These are phyloP conservation scores for Xylariomycetidae sp. DNA, from an alignment of 2,329 filamentous ascomycete genomes.

Conservation along the genomic window DNA sequence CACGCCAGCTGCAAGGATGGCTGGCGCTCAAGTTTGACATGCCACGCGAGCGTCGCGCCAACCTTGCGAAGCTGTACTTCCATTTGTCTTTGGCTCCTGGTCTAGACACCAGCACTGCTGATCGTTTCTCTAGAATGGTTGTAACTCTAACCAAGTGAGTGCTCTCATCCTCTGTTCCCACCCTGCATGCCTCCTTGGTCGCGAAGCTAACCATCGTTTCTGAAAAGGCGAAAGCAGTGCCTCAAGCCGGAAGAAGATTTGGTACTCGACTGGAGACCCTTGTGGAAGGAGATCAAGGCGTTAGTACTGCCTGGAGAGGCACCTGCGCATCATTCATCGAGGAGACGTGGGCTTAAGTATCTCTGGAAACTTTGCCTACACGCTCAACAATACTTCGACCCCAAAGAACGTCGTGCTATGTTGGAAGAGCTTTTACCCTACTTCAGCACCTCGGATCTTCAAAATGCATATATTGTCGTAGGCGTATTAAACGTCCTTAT, in stretches of 20 bases:
- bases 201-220: too few relatives aligned
- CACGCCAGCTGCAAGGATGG: conserved; percentile 92
- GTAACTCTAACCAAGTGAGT: conserved; percentile 90
- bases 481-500: conserved; percentile 82
- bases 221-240: conserved; percentile 95
- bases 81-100: conserved; percentile 88
- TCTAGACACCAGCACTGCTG: conserved; percentile 73
- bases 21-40: conserved; percentile 96
- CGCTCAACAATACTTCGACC: conserved; percentile 88
- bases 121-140: conserved; percentile 96
- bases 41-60: conserved; percentile 75
- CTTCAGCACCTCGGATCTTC: conserved; percentile 89
- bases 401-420: conserved; percentile 76
- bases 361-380: conserved; percentile 88
- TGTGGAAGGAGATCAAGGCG: conserved; percentile 89
- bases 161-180: conserved; percentile 14
- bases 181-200: too few relatives aligned
- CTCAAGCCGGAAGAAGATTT: conserved; percentile 86
- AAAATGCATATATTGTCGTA: conserved; percentile 89
- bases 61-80: conserved; percentile 87
- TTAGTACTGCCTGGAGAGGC: conserved; percentile 85
- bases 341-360: conserved; percentile 55
- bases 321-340: conserved; percentile 55
- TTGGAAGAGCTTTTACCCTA: conserved; percentile 76
- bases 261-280: conserved; percentile 84